Evolutionary conservation across 345 rosid species (phyloP), one percentile per base, ranked within the genome.

Genomic region (Luvunga scandens): DNA sequence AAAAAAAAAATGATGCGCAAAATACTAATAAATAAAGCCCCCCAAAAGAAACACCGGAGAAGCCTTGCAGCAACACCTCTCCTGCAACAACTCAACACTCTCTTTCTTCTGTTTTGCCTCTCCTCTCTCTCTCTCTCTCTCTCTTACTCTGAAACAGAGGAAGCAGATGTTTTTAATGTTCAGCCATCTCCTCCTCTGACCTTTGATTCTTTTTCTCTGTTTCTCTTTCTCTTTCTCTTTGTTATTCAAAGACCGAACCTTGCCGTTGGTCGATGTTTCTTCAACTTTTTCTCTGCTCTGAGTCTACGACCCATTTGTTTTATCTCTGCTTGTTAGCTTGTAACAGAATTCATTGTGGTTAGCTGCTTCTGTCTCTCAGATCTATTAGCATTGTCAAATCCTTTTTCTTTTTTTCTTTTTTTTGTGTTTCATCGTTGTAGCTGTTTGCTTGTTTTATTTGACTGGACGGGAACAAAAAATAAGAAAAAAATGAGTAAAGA

Each of bases 401-500:
- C 4, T 9, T 59, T 14, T 27, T 75, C 69, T 42, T 72, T 72
- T 57, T 73, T 72, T 57, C 70, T 19, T 27, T 72, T 68, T 30
- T 60, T 61, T 57, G 67, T 16, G 50, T 72, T 61, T 64, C 76
- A 62, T 69, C 57, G 2, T 76, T 77, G 67, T 68, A 33, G 24
- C 72, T 33, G 68, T 78, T 78, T 75, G 72, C 73, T 83, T 84
- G 79, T 79, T 73, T 28, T 76, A 31, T 83, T 75, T 66, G 76
- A 78, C 42, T 36, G 6, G 13, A 25, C 22, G 2, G 5, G 56
- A 30, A 36, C 50, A 27, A 24, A 28, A 53, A 79, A 3, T 55
- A 27, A 48, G 39, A 18, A n/a, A 67, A 82, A 84, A 71, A 94
- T 93, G 98, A 95, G 97, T 89, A 95, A 93, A 88, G 98, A 95